These are phyloP conservation scores for Trypanosoma congolense DNA, from an alignment of 208 protist species.

Conservation along the genomic window DNA sequence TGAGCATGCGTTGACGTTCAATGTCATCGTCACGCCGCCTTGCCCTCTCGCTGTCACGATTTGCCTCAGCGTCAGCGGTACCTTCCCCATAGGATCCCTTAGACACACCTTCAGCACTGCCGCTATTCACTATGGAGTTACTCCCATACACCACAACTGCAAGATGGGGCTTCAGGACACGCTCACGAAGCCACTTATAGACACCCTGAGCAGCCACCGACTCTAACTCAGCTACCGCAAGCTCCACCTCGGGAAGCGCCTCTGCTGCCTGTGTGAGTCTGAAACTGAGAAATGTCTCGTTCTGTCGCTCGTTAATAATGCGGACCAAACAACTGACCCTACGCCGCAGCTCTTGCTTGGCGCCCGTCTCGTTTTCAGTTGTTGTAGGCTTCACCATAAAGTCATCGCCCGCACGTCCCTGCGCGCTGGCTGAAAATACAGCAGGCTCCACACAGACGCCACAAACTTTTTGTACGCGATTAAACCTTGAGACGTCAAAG, in stretches of 20 bases:
- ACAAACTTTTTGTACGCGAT: constrained; percentile 70
- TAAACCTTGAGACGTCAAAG: constrained; percentile 68
- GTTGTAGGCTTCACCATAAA: background rate
- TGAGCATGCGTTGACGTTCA: constrained; percentile 27
- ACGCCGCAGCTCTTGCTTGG: constrained; percentile 25
- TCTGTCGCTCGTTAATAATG: constrained; percentile 42
- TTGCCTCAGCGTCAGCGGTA: background rate
- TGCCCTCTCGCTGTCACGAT: background rate
- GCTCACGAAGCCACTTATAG: constrained; percentile 35
- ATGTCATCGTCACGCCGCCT: constrained; percentile 14
- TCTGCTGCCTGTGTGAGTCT: constrained; percentile 66
- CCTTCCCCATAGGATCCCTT: background rate
- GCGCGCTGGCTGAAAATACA: background rate
- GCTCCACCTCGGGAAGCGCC: constrained; percentile 67
- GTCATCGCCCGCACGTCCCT: background rate
- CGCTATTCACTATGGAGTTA: constrained; percentile 12
- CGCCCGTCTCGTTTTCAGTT: background rate
- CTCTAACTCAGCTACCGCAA: constrained; percentile 46
- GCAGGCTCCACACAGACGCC: constrained; percentile 44
- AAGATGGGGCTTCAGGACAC: constrained; percentile 39
- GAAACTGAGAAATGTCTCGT: constrained; percentile 37
- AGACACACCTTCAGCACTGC: background rate
- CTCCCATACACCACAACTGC: constrained; percentile 59
- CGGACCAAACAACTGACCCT: constrained; percentile 38
- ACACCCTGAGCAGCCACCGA: constrained; percentile 35